Base-by-base conservation (phyloP, 768 basidiomycete species). In the Tulasnella calospora region DNA sequence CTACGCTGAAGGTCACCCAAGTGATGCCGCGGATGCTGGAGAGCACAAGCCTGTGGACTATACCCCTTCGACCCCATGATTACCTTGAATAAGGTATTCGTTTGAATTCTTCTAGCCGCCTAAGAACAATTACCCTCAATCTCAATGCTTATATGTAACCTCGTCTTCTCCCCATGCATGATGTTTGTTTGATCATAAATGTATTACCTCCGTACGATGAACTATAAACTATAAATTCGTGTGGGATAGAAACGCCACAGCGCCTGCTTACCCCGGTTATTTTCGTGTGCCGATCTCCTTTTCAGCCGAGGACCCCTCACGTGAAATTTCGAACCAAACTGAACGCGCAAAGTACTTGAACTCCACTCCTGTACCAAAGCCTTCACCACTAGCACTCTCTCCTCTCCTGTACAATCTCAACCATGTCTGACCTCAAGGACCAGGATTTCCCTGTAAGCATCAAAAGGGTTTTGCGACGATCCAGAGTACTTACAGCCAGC, bases 391-490 rank as follows among this genome's bases (percentile, higher is more conserved):
- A 61, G n/a, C 70, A 6, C 15, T 33, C 77, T 47, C 67, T 41
- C 23, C 47, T 23, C 71, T 57, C n/a, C 33, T 46, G 51, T n/a
- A 30, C 30, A 78, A 27, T 75, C 47, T 36, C 33, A 17, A 46
- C 35, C 83, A 93, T 92, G 92, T 90, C 91, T 82, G 88, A 91
- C 83, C 86, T 94, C 85, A 92, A 91, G 85, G 89, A 88, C 33
- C 85, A 88, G 69, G 92, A 92, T n/a, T 94, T 93, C 89, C 89
- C 92, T 87, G 93, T 89, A 76, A 35, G 61, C 61, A 35, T 13
- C 12, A 13, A 23, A 51, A 81, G 79, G 46, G 38, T 36, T 33
- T 35, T 36, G 38, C 36, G 40, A 35, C 61, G 61, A 67, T 23
- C 30, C 30, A 15, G 33, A 67, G 61, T 5, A 17, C 61, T 67